Percentiles rank a stretch among this genome's conserved stretches.
phyloP scores from a whole-genome alignment of 2,329 filamentous ascomycete genomes.

The Neofusicoccum cordaticola region DNA sequence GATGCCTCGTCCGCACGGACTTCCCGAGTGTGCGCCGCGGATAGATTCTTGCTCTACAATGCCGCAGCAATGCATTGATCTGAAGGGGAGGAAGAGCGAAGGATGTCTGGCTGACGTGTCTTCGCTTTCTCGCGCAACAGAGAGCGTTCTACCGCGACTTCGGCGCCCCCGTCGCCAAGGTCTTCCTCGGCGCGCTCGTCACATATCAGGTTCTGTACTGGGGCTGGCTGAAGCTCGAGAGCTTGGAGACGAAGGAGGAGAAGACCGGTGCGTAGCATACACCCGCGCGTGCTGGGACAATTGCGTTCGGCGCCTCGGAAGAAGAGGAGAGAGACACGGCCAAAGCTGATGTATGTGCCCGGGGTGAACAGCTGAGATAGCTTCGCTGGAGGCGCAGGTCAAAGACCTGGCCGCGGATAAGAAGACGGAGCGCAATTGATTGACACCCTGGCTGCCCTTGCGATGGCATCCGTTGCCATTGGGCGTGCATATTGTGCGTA shows the following conservation, averaged over 20 bases:
- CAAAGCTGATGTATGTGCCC: not conserved
- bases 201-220: slow-evolving; percentile 78
- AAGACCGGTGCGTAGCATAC: slow-evolving; percentile 49
- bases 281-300: not conserved
- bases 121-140: slow-evolving; percentile 35
- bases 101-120: not conserved
- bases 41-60: not conserved
- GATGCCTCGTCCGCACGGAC: not conserved
- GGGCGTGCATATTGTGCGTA: not conserved
- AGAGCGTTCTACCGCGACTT: slow-evolving; percentile 72
- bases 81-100: not conserved
- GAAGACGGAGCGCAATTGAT: not conserved
- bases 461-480: too few relatives aligned
- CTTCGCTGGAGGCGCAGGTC: slow-evolving; percentile 9
- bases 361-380: slow-evolving; percentile 5
- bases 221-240: slow-evolving; percentile 71
- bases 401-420: not conserved
- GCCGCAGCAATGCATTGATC: not conserved
- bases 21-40: not conserved
- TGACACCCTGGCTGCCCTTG: too few relatives aligned
- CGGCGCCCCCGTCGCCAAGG: slow-evolving; percentile 69
- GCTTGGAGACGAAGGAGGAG: slow-evolving; percentile 62
- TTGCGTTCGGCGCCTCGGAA: not conserved
- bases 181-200: slow-evolving; percentile 70
- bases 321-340: not conserved